Evolutionary conservation across 2,329 filamentous ascomycete species (phyloP), one percentile per base, ranked within the genome.

Genomic region (Epicoccum nigrum): DNA sequence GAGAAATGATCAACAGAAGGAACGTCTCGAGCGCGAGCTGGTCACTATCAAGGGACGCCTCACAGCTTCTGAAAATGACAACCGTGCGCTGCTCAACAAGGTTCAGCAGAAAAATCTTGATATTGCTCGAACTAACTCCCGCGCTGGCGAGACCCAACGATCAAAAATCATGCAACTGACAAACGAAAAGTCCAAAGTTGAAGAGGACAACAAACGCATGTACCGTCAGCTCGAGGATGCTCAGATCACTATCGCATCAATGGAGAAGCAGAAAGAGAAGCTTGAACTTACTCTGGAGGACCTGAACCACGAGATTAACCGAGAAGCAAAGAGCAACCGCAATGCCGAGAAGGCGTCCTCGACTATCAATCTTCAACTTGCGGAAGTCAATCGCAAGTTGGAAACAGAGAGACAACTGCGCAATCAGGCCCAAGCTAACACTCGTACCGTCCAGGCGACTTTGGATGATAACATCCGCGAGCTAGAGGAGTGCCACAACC

Each of bases 71-170:
- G 93, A 99, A 71, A 97, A 97, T 64, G 93, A 97, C 75, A 97
- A 97, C 66, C 87, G 91, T 43, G 88, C 92, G 4, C 79, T 99
- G n/a, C 82, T 97, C 59, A 97, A 97, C 77, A 97, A 97, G 74
- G 82, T 99, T 15, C 93, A 97, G 67, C 93, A 97, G 67, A 97
- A 97, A 78, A 94, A 95, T 23, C 82, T 99, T 6, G 93, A 99
- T 69, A 95, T 99, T 71, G 93, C 93, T 32, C 85, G 94, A 37
- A 94, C 93, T 0, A 90, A 85, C 54, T 96, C 92, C 4, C 87
- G 88, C 52, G 93, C 89, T 23, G 92, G 84, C 55, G 93, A 97
- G 62, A 89, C 86, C 25, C 90, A 92, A 38, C 86, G 92, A 30
- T 82, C 86, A 2, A 89, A 94, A 60, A 79, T 97, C 39, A 74